These are phyloP conservation scores for Gnomoniopsis sp. DNA, from an alignment of 2,329 filamentous ascomycete genomes.

Conservation along the genomic window DNA sequence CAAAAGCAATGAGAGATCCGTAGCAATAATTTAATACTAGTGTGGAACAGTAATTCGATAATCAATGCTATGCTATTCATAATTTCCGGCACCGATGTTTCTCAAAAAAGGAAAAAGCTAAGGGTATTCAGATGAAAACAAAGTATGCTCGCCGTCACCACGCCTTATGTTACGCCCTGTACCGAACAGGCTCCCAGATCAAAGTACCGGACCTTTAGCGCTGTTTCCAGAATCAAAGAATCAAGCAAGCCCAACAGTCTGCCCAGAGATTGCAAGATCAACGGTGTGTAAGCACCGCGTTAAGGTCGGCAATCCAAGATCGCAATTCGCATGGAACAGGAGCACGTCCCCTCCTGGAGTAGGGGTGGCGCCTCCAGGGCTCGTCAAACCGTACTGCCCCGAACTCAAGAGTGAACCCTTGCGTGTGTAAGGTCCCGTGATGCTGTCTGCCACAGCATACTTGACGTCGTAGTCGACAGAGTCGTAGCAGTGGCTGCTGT, in stretches of 20 bases:
- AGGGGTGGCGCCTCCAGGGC: constrained; percentile 14
- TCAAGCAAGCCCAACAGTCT: constrained; percentile 8
- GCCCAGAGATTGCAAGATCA: constrained; percentile 10
- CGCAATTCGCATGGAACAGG: constrained; percentile 17
- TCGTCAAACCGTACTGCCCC: constrained; percentile 10
- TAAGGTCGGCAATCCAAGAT: not conserved
- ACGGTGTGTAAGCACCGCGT: constrained; percentile 14
- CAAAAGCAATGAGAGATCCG: too few species aligned
- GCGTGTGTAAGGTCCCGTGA: constrained; percentile 14
- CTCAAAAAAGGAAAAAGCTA: too few species aligned
- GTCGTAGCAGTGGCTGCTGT: constrained; percentile 57
- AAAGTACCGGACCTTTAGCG: not conserved
- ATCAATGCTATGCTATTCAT: too few species aligned
- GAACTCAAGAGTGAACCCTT: constrained; percentile 9
- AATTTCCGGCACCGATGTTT: too few species aligned
- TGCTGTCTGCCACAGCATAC: constrained; percentile 42
- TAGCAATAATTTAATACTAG: not conserved
- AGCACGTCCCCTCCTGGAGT: constrained; percentile 12
- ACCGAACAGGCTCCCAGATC: not conserved
- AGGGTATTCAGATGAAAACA: too few species aligned
- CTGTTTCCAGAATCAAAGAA: not conserved
- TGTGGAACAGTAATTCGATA: too few species aligned
- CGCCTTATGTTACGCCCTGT: too few species aligned
- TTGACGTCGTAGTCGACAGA: constrained; percentile 54
- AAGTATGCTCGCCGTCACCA: too few species aligned